Base-by-base conservation (phyloP, 768 basidiomycete genomes). In the Tulasnella sp. region DNA sequence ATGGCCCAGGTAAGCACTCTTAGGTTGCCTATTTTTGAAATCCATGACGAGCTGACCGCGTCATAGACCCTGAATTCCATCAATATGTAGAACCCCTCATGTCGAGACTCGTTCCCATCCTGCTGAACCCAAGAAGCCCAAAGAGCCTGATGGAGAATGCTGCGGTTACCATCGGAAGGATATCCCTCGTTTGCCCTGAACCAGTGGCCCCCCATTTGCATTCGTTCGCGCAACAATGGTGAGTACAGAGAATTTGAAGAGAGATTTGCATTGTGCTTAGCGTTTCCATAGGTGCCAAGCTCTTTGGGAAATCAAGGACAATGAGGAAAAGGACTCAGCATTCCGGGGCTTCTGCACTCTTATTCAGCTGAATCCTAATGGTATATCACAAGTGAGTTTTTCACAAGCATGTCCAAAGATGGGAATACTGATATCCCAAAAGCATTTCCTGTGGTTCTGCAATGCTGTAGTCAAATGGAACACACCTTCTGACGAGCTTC, bases 271-370 rank as follows among this genome's bases (percentile, higher is more conserved):
- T 27, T 25, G 15, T 40, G 13, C 8, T 3, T 7, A 16, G 15
- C 16, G 22, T 32, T n/a, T 29, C 22, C 20, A 27, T 27, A 60
- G 58, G 60, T 95, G 93, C 65, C 86, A 88, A 60, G 91, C 93
- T 5, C 69, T 99, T 48, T 91, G 91, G 63, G 95, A 98, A 66
- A 99, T 99, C 64, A 82, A 95, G 57, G 95, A 99, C 61, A 99
- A 98, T 61, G 93, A 98, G 60, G 95, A 99, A 71, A 99, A 98
- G 68, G 95, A 96, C 61, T 96, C 91, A 19, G 95, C 95, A 5
- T 99, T 98, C 78, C 76, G 92, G 51, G 95, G 95, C 2, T 77
- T 99, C 60, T 99, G 95, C 66, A 88, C 88, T 25, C 80, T 96
- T 32, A 89, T 98, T 54, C 88, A 92, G 66, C 78, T 78, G 27